These are phyloP conservation scores for fission yeast (Schizosaccharomyces pombe) DNA, from an alignment of 805 yeast species.

Conservation along the genomic window DNA sequence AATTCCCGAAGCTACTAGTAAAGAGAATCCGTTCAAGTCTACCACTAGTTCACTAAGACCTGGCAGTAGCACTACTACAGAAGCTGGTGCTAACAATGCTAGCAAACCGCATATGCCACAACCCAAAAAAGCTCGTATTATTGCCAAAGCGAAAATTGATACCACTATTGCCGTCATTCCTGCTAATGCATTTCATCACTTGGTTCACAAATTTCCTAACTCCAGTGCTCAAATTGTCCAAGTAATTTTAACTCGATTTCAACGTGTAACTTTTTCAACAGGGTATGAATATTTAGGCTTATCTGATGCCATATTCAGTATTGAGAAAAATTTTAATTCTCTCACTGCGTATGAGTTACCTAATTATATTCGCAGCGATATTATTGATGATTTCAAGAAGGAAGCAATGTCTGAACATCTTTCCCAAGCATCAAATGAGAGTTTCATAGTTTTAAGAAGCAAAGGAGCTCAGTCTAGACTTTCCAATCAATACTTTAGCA, in stretches of 20 bases:
- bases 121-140: constrained; percentile 19
- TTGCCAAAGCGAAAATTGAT: constrained; percentile 50
- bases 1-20: constrained; percentile 11
- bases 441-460: neutral
- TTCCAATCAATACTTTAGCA: neutral
- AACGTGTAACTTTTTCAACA: constrained; percentile 77
- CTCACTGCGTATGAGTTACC: constrained; percentile 32
- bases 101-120: neutral
- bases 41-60: no score
- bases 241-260: constrained; percentile 65
- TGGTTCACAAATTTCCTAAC: constrained; percentile 55
- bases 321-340: constrained; percentile 39
- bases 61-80: no score
- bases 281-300: constrained; percentile 70
- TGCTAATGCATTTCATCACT: constrained; percentile 47
- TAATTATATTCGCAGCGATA: constrained; percentile 16
- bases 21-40: no score
- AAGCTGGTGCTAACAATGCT: no score
- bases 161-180: constrained; percentile 89
- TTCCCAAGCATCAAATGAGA: neutral
- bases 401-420: neutral
- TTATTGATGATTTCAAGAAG: neutral
- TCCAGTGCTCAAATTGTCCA: constrained; percentile 87
- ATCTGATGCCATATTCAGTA: constrained; percentile 54
- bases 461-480: neutral